Evolutionary conservation across 2,329 filamentous ascomycete species (phyloP).

Genomic region (Sarocladium strictum): DNA sequence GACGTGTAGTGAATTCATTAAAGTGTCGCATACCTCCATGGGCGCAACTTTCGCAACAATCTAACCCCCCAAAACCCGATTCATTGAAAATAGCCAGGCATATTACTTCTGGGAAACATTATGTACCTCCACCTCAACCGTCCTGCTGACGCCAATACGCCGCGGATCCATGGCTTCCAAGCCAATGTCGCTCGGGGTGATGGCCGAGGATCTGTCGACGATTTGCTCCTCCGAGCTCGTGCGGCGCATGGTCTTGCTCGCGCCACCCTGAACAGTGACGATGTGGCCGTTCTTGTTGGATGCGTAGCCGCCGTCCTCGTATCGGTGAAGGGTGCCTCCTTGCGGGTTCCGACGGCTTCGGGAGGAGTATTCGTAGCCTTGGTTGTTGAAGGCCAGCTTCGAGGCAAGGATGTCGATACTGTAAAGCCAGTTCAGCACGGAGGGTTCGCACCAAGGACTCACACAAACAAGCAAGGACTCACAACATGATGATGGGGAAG

Average conservation of each 20-base stretch:
- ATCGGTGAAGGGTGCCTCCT: constrained; percentile 1
- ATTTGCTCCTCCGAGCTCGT: constrained; percentile 12
- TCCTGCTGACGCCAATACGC: constrained; percentile 11
- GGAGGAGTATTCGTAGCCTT: constrained; percentile 7
- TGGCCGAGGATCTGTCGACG: constrained; percentile 2
- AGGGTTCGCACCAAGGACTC: constrained; percentile 13
- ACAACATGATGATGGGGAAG: constrained; percentile 31
- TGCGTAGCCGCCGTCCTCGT: constrained; percentile 4
- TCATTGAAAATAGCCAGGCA: neutral
- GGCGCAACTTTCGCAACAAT: neutral
- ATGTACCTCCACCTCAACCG: constrained; percentile 11
- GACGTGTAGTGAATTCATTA: no score
- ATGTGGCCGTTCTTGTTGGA: constrained; percentile 9
- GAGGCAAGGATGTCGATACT: constrained; percentile 24
- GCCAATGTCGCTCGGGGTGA: constrained; percentile 1
- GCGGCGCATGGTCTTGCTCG: constrained; percentile 5
- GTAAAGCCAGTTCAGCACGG: neutral
- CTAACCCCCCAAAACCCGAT: neutral
- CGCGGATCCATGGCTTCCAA: constrained; percentile 7
- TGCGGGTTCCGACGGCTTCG: neutral
- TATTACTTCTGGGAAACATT: neutral
- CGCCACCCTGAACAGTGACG: constrained; percentile 11
- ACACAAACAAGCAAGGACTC: constrained; percentile 21
- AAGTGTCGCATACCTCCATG: neutral
- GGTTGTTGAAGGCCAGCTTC: constrained; percentile 16